phyloP scores from a whole-genome alignment of 345 rosid genomes.

The Dipteronia sinensis region DNA sequence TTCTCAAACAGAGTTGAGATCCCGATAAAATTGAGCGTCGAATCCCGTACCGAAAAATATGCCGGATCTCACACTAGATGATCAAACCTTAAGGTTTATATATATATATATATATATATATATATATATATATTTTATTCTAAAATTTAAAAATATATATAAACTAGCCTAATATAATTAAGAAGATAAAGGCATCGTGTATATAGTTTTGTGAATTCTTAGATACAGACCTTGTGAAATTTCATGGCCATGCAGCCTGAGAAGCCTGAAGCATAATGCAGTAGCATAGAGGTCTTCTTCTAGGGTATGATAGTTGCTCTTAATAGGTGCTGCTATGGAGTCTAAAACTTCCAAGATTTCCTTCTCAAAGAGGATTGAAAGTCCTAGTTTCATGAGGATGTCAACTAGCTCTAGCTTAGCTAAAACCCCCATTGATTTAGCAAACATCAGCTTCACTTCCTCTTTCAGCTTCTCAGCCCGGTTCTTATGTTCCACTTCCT shows the following conservation, averaged over 20 bases:
- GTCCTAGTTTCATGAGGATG: slow-evolving; percentile 39
- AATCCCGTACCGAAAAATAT: too few species aligned
- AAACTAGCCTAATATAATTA: too few species aligned
- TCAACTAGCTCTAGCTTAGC: slow-evolving; percentile 42
- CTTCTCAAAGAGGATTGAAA: slow-evolving; percentile 31
- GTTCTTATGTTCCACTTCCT: slow-evolving; percentile 29
- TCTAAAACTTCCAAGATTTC: slow-evolving; percentile 36
- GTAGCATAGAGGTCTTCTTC: slow-evolving; percentile 29
- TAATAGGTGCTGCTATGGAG: slow-evolving; percentile 2
- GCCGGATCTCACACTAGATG: too few species aligned
- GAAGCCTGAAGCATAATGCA: slow-evolving; percentile 46
- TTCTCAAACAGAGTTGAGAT: too few species aligned
- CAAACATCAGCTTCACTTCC: slow-evolving; percentile 30
- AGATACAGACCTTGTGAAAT: slow-evolving; percentile 39
- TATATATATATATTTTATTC: too few species aligned
- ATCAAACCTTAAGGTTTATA: too few species aligned
- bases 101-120: background rate
- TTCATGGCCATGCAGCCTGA: slow-evolving; percentile 43
- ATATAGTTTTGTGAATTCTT: too few species aligned
- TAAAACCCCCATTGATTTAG: slow-evolving; percentile 21
- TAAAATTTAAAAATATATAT: too few species aligned
- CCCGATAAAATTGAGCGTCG: too few species aligned
- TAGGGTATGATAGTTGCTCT: background rate
- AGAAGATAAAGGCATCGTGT: too few species aligned
- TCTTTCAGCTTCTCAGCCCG: slow-evolving; percentile 22